Conservation (phyloP, 129 eudicot species). For the Flaveria ramosissima region DNA sequence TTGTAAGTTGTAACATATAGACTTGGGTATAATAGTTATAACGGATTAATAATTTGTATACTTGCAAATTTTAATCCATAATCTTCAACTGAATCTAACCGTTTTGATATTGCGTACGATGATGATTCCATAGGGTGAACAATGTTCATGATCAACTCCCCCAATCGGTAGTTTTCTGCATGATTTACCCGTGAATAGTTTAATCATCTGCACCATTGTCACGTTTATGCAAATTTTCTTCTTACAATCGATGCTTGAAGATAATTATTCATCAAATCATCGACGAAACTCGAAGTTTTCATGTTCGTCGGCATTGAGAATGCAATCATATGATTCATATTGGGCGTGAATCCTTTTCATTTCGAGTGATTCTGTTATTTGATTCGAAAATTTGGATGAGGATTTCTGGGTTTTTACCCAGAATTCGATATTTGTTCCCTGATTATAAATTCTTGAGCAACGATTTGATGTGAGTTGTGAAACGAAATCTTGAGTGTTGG, state of each 20-base stretch:
- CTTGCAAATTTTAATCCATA: background rate
- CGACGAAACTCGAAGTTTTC: background rate
- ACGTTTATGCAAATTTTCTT: background rate
- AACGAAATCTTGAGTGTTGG: constrained; percentile 1
- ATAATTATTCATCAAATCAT: background rate
- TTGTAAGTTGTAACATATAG: no score
- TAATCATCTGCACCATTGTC: constrained; percentile 11
- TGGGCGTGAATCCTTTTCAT: background rate
- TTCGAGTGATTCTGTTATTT: background rate
- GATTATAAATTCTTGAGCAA: background rate
- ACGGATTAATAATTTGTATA: background rate
- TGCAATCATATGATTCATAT: background rate
- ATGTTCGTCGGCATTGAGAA: background rate
- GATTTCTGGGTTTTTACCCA: background rate
- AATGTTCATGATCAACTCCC: constrained; percentile 17
- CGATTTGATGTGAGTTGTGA: background rate
- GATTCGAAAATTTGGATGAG: constrained; percentile 9
- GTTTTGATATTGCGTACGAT: background rate
- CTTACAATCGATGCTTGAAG: constrained; percentile 17
- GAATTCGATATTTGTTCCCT: background rate
- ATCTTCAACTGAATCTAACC: constrained; percentile 9
- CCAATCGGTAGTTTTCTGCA: background rate
- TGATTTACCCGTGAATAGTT: constrained; percentile 13
- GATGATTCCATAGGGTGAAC: background rate
- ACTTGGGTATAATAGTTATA: no score